phyloP scores from a whole-genome alignment of 2,329 filamentous ascomycete species.

The Chrysoporthe deuterocubensis region DNA sequence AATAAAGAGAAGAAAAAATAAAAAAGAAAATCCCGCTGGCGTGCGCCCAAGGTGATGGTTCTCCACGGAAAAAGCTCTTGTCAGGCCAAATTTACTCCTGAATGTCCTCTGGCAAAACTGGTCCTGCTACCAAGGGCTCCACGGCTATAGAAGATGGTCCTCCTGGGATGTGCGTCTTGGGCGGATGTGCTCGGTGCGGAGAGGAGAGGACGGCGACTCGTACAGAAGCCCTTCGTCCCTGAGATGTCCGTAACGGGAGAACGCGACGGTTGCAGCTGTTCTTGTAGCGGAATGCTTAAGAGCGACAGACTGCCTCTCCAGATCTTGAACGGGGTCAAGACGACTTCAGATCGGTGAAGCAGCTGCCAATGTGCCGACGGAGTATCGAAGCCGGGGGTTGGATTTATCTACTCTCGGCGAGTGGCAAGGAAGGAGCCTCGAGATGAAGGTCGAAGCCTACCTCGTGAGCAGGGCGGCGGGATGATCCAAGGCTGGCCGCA shows the following conservation, averaged over 20 bases:
- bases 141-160: conserved; percentile 28
- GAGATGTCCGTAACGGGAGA: conserved; percentile 21
- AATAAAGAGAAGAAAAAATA: conserved; percentile 6
- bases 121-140: conserved; percentile 23
- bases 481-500: conserved; percentile 23
- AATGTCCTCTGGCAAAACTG: conserved; percentile 20
- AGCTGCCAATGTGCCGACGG: background rate
- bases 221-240: conserved; percentile 18
- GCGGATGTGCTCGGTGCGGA: conserved; percentile 9
- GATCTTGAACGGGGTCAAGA: conserved; percentile 19
- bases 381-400: conserved; percentile 21
- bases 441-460: conserved; percentile 26
- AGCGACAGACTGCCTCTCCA: conserved; percentile 24
- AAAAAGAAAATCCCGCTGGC: conserved; percentile 11
- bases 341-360: conserved; percentile 21
- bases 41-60: conserved; percentile 12
- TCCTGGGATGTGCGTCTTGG: conserved; percentile 23
- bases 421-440: conserved; percentile 23
- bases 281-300: conserved; percentile 24
- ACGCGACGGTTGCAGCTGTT: conserved; percentile 22
- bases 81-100: conserved; percentile 26
- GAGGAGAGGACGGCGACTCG: conserved; percentile 25
- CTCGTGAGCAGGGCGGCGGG: conserved; percentile 25
- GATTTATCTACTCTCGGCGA: conserved; percentile 25
- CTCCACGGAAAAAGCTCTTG: conserved; percentile 25